Evolutionary conservation across 2,329 filamentous ascomycete genomes (phyloP), one percentile per base, ranked within the genome.

Genomic region (Chaetothyriales sp.): DNA sequence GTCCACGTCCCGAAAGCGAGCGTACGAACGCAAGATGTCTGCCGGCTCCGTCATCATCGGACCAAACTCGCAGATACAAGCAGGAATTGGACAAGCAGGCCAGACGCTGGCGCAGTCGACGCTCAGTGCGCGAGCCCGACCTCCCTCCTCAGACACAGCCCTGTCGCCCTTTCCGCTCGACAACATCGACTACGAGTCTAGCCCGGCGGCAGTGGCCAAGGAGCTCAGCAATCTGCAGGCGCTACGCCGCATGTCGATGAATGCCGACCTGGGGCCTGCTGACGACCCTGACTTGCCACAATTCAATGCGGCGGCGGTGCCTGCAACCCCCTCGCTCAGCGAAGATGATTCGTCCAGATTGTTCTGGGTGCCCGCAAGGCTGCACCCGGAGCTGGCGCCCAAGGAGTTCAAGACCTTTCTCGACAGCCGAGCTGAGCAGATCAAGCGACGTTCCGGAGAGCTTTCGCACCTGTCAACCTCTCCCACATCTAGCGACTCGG

Each of bases 341-440:
- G 88, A 94, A 64, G 84, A 88, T 60, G 90, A 96, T 64, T 80
- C 87, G 6, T 88, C 89, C 1, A 79, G 88, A 55, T 70, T 96
- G 53, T 85, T 96, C 58, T 98, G 92, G 92, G 92, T 98, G 5
- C 92, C 92, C 4, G 92, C 92, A 20, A 80, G 88, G 52, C 77
- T 98, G 25, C 92, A 98, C 61, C 92, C 92, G 0, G 92, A 98
- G 67, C 73, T 98, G 47, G 92, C 92, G 2, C 92, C 92, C 1
- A 88, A 85, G 63, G 92, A 95, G 60, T 98, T 96, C 73, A 95
- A 94, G 67, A 90, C 84, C 1, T 98, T 96, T 59, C 77, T 98
- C 1, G 90, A 98, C 62, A 93, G 89, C 55, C 82, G 89, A 62
- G 86, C 95, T 10, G 85, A 95, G 59, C 83, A 86, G 36, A 94